Evolutionary conservation across 2,329 filamentous ascomycete species (phyloP).

Genomic region (Coniochaeta prunicola): DNA sequence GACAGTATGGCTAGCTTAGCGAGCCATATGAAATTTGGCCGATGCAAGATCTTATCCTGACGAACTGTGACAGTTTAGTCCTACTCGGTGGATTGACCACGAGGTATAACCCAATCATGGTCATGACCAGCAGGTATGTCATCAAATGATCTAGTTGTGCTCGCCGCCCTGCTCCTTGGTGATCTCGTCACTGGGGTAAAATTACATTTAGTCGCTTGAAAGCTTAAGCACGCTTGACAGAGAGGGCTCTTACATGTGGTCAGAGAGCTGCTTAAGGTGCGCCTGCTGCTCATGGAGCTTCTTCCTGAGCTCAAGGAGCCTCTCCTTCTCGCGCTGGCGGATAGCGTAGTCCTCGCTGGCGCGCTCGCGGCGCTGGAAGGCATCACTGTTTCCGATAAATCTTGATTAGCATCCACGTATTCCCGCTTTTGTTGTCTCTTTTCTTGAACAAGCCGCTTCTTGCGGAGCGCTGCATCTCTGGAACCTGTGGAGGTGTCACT

Average conservation of each 20-base stretch:
- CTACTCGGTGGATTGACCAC: neutral
- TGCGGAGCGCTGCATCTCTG: neutral
- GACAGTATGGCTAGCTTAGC: conserved; percentile 6
- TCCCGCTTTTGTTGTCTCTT: neutral
- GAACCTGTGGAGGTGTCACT: conserved; percentile 18
- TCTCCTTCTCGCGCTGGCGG: conserved; percentile 80
- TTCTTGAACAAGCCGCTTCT: neutral
- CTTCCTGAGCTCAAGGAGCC: conserved; percentile 70
- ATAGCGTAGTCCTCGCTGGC: conserved; percentile 82
- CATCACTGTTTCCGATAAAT: conserved; percentile 57
- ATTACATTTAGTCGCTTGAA: conserved; percentile 6
- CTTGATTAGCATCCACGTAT: conserved; percentile 4
- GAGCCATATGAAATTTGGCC: neutral
- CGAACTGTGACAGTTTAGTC: neutral
- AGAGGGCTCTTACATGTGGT: conserved; percentile 62
- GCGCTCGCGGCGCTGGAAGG: conserved; percentile 87
- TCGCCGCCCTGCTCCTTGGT: conserved; percentile 67
- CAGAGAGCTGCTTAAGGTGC: conserved; percentile 77
- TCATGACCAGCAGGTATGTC: neutral
- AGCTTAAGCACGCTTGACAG: neutral
- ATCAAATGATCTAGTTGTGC: conserved; percentile 41
- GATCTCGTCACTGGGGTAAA: conserved; percentile 59
- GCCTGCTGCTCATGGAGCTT: conserved; percentile 70
- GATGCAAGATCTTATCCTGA: neutral
- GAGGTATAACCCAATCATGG: neutral